phyloP scores from a whole-genome alignment of 2,329 filamentous ascomycete species.

The Colletotrichum caudatum region DNA sequence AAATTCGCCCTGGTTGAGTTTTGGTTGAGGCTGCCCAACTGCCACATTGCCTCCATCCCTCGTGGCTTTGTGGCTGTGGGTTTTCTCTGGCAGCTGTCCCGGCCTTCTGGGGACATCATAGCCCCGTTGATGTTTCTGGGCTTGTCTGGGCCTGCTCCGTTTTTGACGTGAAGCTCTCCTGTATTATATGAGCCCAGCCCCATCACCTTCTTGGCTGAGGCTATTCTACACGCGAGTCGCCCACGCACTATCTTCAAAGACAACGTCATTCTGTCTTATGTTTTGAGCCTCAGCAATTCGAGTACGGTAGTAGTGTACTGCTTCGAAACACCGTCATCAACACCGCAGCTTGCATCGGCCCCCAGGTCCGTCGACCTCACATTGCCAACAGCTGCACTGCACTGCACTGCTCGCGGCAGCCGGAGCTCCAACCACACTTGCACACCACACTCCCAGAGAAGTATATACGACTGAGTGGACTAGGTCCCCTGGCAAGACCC shows the following conservation, averaged over 20 bases:
- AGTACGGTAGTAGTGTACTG: slow-evolving; percentile 11
- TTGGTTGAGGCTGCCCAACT: slow-evolving; percentile 3
- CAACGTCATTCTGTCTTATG: slow-evolving; percentile 10
- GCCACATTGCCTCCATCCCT: not conserved
- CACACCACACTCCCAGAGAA: not conserved
- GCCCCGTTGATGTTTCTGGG: slow-evolving; percentile 2
- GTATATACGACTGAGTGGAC: slow-evolving; percentile 2
- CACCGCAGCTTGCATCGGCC: slow-evolving; percentile 17
- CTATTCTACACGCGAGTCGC: slow-evolving; percentile 26
- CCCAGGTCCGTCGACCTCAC: slow-evolving; percentile 10
- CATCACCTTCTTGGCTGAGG: slow-evolving; percentile 32
- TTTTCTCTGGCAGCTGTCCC: slow-evolving; percentile 11
- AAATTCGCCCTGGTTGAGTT: not conserved
- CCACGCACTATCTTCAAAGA: slow-evolving; percentile 6
- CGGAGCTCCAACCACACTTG: slow-evolving; percentile 19
- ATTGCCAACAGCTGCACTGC: slow-evolving; percentile 13
- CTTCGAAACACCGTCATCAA: slow-evolving; percentile 29
- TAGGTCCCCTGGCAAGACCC: not conserved
- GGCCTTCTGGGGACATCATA: slow-evolving; percentile 20
- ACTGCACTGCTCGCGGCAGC: slow-evolving; percentile 19
- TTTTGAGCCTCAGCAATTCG: slow-evolving; percentile 20
- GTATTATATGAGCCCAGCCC: slow-evolving; percentile 29
- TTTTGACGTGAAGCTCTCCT: slow-evolving; percentile 16
- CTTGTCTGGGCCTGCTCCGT: not conserved
- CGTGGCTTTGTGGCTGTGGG: not conserved